phyloP scores from a whole-genome alignment of 257 asterid species.

The Rauvolfia tetraphylla region DNA sequence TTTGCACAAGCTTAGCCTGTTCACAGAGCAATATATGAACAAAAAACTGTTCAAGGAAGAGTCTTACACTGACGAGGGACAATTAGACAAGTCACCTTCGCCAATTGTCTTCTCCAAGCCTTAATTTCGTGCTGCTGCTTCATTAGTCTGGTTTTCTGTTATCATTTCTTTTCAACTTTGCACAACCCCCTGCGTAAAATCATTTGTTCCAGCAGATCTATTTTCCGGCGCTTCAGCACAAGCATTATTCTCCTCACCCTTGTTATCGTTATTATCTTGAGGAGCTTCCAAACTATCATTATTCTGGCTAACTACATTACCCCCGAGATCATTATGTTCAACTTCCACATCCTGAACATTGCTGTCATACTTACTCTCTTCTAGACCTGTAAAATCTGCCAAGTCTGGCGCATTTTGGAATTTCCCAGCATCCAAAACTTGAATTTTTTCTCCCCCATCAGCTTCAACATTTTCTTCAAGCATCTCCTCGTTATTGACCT shows the following conservation, averaged over 20 bases:
- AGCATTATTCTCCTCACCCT: not conserved
- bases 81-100: constrained; percentile 29
- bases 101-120: constrained; percentile 30
- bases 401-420: constrained; percentile 2
- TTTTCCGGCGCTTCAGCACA: constrained; percentile 5
- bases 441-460: constrained; percentile 9
- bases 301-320: not conserved
- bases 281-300: not conserved
- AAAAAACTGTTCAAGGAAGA: constrained; percentile 19
- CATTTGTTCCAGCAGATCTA: not conserved
- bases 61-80: constrained; percentile 30
- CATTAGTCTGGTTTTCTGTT: constrained; percentile 15
- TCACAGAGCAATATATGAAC: not conserved
- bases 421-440: constrained; percentile 10
- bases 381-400: constrained; percentile 11
- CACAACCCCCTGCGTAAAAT: constrained; percentile 18
- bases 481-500: constrained; percentile 46
- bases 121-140: constrained; percentile 15
- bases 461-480: constrained; percentile 32
- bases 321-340: not conserved
- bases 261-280: not conserved
- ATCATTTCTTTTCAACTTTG: constrained; percentile 6
- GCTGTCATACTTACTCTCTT: constrained; percentile 13
- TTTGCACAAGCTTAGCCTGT: not conserved
- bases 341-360: constrained; percentile 9